Percentiles rank a stretch among this genome's conserved stretches.
Evolutionary conservation across 2,329 filamentous ascomycete genomes (phyloP).

Genomic region (Neofusicoccum cordaticola): DNA sequence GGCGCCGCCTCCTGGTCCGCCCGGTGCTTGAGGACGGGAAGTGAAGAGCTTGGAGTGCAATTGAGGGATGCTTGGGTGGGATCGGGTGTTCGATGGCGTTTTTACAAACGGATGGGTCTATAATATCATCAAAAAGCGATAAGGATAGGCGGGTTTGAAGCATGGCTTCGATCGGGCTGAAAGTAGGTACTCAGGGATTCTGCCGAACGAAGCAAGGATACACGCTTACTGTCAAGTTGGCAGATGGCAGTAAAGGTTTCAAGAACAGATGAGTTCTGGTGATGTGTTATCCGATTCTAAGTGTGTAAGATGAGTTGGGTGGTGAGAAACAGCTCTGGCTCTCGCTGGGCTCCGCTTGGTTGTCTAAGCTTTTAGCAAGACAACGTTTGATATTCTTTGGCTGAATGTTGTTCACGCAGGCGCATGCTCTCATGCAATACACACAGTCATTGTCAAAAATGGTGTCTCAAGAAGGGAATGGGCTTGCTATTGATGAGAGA

Average conservation of each 20-base stretch:
- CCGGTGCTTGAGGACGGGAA: neutral
- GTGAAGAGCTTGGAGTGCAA: neutral
- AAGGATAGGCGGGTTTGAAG: neutral
- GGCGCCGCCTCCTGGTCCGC: neutral
- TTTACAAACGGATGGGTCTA: neutral
- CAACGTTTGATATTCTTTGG: too few species aligned
- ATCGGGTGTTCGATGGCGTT: constrained; percentile 4
- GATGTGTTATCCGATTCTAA: neutral
- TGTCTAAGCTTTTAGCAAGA: neutral
- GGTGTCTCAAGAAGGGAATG: too few species aligned
- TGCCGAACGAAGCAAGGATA: neutral
- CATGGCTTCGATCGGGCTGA: neutral
- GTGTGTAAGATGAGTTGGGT: neutral
- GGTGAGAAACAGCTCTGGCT: neutral
- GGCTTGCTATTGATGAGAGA: too few species aligned
- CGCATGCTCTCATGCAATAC: too few species aligned
- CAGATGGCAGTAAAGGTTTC: neutral
- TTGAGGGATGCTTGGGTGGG: neutral
- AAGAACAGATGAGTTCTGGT: neutral
- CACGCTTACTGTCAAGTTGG: neutral
- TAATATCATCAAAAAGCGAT: constrained; percentile 5
- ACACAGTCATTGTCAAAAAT: too few species aligned
- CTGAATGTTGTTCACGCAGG: too few species aligned
- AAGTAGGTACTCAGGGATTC: neutral
- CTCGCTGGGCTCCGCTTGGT: neutral